A percentile compares a stretch with the other conserved stretches of the same genome.
Evolutionary conservation across 805 yeast genomes (phyloP).

Genomic region (Ogataea ramenticola): DNA sequence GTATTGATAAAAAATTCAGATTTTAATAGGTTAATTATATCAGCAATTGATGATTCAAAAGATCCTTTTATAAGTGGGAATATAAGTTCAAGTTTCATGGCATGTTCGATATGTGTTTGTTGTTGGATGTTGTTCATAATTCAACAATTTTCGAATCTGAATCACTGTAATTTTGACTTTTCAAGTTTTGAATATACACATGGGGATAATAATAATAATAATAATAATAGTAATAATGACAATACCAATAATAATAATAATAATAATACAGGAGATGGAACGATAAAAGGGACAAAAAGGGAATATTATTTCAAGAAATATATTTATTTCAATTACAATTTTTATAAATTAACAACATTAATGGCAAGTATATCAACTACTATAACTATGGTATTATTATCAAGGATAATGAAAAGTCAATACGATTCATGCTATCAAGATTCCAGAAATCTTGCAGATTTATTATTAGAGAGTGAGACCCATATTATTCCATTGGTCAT

Average conservation of each 20-base stretch:
- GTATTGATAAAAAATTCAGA: neutral
- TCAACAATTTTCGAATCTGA: constrained; percentile 35
- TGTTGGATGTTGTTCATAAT: constrained; percentile 67
- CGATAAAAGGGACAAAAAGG: neutral
- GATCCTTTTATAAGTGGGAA: constrained; percentile 33
- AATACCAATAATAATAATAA: neutral
- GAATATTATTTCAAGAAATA: neutral
- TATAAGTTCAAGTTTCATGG: constrained; percentile 40
- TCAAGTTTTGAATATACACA: neutral
- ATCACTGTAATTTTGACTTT: neutral
- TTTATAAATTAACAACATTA: neutral
- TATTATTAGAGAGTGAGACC: constrained; percentile 29
- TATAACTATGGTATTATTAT: neutral
- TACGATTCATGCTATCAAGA: constrained; percentile 49
- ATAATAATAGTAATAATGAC: neutral
- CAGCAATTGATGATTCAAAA: constrained; percentile 5
- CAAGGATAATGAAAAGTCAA: constrained; percentile 33
- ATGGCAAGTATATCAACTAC: neutral
- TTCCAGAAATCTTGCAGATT: constrained; percentile 30
- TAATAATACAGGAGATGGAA: no score
- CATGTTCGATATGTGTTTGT: constrained; percentile 48
- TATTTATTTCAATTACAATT: neutral
- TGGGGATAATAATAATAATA: neutral
- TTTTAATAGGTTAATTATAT: neutral
- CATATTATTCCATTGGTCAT: constrained; percentile 34